phyloP scores from a whole-genome alignment of 176 grass and related monocot species.

The Puccinellia tenuiflora region DNA sequence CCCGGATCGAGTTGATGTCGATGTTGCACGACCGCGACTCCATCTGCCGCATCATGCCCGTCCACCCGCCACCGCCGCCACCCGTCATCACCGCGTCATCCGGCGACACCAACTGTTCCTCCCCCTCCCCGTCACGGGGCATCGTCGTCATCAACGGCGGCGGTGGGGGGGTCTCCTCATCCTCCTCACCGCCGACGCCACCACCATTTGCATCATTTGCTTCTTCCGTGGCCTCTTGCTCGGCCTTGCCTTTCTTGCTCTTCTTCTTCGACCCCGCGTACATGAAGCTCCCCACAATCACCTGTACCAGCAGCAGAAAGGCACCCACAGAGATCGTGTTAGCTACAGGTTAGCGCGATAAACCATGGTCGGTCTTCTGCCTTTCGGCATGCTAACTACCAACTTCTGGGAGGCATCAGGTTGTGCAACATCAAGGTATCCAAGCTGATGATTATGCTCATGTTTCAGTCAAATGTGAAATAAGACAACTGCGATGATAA shows the following conservation, averaged over 20 bases:
- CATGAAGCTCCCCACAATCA: slow-evolving; percentile 54
- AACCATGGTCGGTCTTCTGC: background rate
- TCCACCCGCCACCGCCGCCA: slow-evolving; percentile 27
- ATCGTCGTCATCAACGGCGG: background rate
- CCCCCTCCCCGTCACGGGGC: background rate
- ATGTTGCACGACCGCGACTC: slow-evolving; percentile 34
- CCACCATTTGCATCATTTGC: background rate
- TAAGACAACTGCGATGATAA: background rate
- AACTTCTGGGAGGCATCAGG: background rate
- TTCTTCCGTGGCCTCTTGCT: background rate
- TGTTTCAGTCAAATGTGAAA: too few species aligned
- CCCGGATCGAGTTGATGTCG: slow-evolving; percentile 37
- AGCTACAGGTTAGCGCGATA: background rate
- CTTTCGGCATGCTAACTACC: background rate
- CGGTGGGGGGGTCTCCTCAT: background rate
- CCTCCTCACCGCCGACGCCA: background rate
- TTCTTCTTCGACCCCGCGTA: slow-evolving; percentile 43
- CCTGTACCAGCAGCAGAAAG: slow-evolving; percentile 3
- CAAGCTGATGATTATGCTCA: background rate
- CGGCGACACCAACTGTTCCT: background rate
- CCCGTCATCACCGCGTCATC: slow-evolving; percentile 20
- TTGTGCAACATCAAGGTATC: too few species aligned
- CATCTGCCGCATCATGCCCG: slow-evolving; percentile 37
- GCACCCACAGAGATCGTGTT: too few species aligned
- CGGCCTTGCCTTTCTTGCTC: slow-evolving; percentile 35